Evolutionary conservation across 2,329 filamentous ascomycete species (phyloP).

Genomic region (Diaporthe vexans): DNA sequence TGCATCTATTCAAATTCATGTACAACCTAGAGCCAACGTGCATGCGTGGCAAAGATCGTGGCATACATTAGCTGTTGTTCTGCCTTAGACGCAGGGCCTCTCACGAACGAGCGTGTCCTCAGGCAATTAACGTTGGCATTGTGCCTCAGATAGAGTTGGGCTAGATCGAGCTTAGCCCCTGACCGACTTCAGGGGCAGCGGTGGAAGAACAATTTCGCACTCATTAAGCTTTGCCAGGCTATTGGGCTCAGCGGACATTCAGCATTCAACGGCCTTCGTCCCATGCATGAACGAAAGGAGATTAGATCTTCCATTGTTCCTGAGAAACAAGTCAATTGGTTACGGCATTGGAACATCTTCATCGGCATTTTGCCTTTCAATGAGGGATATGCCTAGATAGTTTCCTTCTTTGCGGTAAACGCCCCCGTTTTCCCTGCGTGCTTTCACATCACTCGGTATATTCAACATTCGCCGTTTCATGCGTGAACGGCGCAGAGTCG

Average conservation of each 20-base stretch:
- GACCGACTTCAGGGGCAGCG: neutral
- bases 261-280: neutral
- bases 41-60: neutral
- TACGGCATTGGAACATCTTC: neutral
- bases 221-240: constrained; percentile 14
- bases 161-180: constrained; percentile 12
- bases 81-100: no score
- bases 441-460: neutral
- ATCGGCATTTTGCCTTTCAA: neutral
- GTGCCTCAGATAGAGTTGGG: neutral
- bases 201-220: neutral
- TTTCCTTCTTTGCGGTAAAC: no score
- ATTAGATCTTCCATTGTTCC: neutral
- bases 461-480: neutral
- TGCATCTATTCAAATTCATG: neutral
- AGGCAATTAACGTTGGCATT: neutral
- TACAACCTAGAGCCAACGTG: neutral
- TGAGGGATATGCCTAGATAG: no score
- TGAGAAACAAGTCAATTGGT: neutral
- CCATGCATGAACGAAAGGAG: constrained; percentile 10
- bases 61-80: neutral
- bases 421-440: no score
- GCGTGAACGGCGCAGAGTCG: neutral
- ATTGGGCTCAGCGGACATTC: neutral
- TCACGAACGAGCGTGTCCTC: neutral